Percentiles rank a stretch among this genome's conserved stretches.
Conservation (phyloP, 805 yeast species). For the Yarrowia divulgata region DNA sequence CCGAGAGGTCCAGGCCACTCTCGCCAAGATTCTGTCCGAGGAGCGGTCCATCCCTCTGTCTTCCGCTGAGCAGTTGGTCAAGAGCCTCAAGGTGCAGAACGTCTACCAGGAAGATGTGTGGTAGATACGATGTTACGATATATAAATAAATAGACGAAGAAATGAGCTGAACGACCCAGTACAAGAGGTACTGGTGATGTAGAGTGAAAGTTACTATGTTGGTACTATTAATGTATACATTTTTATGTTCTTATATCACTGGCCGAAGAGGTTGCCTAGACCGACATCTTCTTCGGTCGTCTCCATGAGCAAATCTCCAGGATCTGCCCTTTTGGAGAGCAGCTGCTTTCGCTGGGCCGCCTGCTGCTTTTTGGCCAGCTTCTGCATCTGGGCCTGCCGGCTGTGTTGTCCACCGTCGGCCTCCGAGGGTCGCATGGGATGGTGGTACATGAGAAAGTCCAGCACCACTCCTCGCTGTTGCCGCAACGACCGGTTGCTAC, state of each 20-base stretch:
- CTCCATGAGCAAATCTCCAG: constrained; percentile 46
- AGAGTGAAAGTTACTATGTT: too few relatives aligned
- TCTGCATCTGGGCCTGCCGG: constrained; percentile 49
- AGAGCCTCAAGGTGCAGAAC: constrained; percentile 80
- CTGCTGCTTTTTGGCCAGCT: constrained; percentile 41
- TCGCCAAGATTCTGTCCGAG: constrained; percentile 66
- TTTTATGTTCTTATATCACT: constrained; percentile 4
- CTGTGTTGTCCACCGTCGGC: constrained; percentile 53
- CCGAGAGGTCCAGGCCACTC: constrained; percentile 80
- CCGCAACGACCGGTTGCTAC: constrained; percentile 66
- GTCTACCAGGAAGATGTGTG: constrained; percentile 98
- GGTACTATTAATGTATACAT: constrained; percentile 4
- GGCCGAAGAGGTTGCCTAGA: constrained; percentile 43
- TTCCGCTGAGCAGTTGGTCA: constrained; percentile 77
- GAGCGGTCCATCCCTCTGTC: constrained; percentile 69
- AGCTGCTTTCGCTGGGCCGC: constrained; percentile 41
- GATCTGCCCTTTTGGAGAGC: constrained; percentile 42
- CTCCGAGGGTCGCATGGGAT: constrained; percentile 51
- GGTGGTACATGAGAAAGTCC: constrained; percentile 73
- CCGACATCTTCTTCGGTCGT: constrained; percentile 44
- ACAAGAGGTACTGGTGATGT: too few relatives aligned
- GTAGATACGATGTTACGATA: constrained; percentile 54
- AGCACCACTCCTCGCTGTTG: constrained; percentile 82
- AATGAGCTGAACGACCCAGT: constrained; percentile 4
- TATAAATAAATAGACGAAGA: constrained; percentile 34